phyloP scores from a whole-genome alignment of 2,329 filamentous ascomycete species.

The Epichloe typhina region DNA sequence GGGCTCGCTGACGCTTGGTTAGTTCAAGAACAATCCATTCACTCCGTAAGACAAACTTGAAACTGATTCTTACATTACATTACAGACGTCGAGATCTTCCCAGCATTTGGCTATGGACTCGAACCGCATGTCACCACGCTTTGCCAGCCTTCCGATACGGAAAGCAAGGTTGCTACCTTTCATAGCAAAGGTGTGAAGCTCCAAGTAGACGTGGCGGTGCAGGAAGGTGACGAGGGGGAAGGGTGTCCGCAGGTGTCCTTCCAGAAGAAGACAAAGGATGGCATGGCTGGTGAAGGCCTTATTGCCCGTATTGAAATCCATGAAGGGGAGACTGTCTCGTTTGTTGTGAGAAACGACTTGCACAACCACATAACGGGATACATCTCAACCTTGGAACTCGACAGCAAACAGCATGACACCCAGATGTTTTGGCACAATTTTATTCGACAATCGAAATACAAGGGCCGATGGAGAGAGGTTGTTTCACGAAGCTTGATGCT shows the following conservation, averaged over 20 bases:
- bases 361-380: constrained; percentile 41
- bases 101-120: constrained; percentile 57
- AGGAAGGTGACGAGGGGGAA: constrained; percentile 32
- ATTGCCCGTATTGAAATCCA: constrained; percentile 43
- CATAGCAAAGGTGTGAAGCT: constrained; percentile 44
- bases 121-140: constrained; percentile 49
- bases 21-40: neutral
- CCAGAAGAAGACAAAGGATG: constrained; percentile 34
- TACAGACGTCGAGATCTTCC: constrained; percentile 55
- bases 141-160: constrained; percentile 24
- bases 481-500: constrained; percentile 60
- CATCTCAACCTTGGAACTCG: constrained; percentile 45
- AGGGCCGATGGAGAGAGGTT: constrained; percentile 59
- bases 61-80: neutral
- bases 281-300: constrained; percentile 49
- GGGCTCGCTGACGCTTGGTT: constrained; percentile 48
- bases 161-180: constrained; percentile 51
- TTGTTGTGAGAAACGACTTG: constrained; percentile 52
- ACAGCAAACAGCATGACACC: constrained; percentile 54
- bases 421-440: constrained; percentile 62
- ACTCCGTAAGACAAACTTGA: neutral
- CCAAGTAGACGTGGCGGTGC: constrained; percentile 55
- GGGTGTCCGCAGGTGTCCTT: constrained; percentile 41
- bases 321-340: constrained; percentile 57
- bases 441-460: constrained; percentile 58